Conservation (phyloP, 805 yeast genomes). For the Schwanniomyces sp. region DNA sequence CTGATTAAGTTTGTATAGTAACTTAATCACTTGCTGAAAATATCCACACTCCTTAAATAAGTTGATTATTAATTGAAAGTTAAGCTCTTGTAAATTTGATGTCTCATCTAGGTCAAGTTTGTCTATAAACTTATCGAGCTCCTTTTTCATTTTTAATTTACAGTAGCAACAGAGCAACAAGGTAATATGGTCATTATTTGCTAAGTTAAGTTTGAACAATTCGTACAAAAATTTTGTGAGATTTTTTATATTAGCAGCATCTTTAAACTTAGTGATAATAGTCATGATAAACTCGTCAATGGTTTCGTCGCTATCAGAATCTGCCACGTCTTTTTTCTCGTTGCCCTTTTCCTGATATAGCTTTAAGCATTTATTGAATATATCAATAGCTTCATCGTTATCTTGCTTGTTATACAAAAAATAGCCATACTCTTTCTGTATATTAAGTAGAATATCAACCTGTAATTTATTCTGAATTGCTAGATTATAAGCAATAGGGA, state of each 20-base stretch:
- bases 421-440: slow-evolving; percentile 61
- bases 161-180: slow-evolving; percentile 76
- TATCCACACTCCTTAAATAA: slow-evolving; percentile 75
- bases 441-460: slow-evolving; percentile 25
- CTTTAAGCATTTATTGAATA: slow-evolving; percentile 54
- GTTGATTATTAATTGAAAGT: slow-evolving; percentile 64
- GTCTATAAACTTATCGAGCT: slow-evolving; percentile 57
- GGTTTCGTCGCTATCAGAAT: slow-evolving; percentile 17
- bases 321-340: slow-evolving; percentile 5
- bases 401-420: slow-evolving; percentile 66
- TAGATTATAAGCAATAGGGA: slow-evolving; percentile 67
- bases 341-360: slow-evolving; percentile 12
- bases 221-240: slow-evolving; percentile 64
- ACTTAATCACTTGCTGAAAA: slow-evolving; percentile 60
- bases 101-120: slow-evolving; percentile 26
- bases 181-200: slow-evolving; percentile 82
- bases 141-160: slow-evolving; percentile 62
- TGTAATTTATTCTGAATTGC: slow-evolving; percentile 44
- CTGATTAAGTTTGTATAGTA: slow-evolving; percentile 71
- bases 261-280: slow-evolving; percentile 76
- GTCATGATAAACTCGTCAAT: slow-evolving; percentile 55
- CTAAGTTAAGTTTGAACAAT: slow-evolving; percentile 51
- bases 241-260: slow-evolving; percentile 66
- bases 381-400: slow-evolving; percentile 67
- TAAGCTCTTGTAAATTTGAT: slow-evolving; percentile 45